Percentiles rank a stretch among this genome's conserved stretches.
Conservation (phyloP, 2,329 filamentous ascomycete species). For the Chaetomiaceae sp. region DNA sequence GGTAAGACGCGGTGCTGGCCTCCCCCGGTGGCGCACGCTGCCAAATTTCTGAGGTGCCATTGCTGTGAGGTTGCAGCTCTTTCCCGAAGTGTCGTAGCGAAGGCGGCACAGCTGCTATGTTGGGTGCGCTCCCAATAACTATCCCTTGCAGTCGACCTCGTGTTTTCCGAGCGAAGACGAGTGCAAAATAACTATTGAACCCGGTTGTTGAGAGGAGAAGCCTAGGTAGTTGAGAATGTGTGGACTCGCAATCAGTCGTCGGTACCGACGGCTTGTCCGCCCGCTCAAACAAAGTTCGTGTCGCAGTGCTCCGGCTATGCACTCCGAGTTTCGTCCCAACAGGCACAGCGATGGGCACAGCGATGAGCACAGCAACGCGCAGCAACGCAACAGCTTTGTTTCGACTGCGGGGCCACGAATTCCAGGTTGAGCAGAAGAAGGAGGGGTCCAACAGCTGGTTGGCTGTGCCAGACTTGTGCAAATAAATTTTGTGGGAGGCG, state of each 20-base stretch:
- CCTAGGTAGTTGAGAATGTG: neutral
- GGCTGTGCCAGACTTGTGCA: too few relatives aligned
- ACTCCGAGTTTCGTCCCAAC: constrained; percentile 10
- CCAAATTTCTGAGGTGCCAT: constrained; percentile 41
- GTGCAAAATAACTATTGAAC: neutral
- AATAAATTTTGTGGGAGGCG: too few relatives aligned
- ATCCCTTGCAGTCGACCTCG: constrained; percentile 10
- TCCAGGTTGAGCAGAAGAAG: neutral
- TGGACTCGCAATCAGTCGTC: neutral
- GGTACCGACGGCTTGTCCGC: neutral
- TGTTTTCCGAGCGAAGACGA: neutral
- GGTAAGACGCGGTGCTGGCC: constrained; percentile 34
- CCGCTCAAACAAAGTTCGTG: too few relatives aligned
- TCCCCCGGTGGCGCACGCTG: constrained; percentile 41
- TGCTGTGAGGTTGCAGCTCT: constrained; percentile 23
- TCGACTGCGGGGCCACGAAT: constrained; percentile 10
- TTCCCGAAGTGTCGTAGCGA: constrained; percentile 12
- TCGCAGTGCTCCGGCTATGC: constrained; percentile 14
- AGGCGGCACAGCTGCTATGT: constrained; percentile 10
- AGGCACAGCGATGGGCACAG: neutral
- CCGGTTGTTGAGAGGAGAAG: neutral
- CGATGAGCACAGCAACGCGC: too few relatives aligned
- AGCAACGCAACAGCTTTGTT: too few relatives aligned
- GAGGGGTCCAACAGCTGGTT: neutral
- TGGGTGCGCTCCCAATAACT: neutral